A percentile compares a stretch with the other conserved stretches of the same genome.
phyloP scores from a whole-genome alignment of 495 filamentous ascomycete species.

The Neurospora africana region DNA sequence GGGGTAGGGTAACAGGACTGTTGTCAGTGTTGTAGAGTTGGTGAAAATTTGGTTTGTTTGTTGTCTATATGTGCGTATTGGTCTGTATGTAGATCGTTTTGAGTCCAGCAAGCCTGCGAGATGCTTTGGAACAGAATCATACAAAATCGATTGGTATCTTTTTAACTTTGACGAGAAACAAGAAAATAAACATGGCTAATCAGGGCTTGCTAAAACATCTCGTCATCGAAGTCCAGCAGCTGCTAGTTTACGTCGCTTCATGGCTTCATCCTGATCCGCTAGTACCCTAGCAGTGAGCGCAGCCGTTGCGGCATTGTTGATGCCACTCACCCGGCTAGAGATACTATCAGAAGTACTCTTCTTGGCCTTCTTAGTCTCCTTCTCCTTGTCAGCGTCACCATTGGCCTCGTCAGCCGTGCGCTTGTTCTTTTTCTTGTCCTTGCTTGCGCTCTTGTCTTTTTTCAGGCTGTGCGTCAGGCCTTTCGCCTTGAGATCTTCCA shows the following conservation, averaged over 20 bases:
- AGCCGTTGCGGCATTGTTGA: conserved; percentile 81
- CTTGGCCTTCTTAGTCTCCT: conserved; percentile 12
- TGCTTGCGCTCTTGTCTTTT: conserved; percentile 73
- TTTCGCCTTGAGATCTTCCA: conserved; percentile 52
- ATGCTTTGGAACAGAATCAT: background rate
- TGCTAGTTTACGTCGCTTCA: conserved; percentile 64
- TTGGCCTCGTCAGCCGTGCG: conserved; percentile 36
- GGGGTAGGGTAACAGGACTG: background rate
- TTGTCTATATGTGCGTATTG: background rate
- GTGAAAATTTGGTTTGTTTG: background rate
- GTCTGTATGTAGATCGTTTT: background rate
- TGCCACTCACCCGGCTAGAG: conserved; percentile 39
- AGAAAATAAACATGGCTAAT: background rate
- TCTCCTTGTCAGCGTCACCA: conserved; percentile 13
- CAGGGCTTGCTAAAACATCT: background rate
- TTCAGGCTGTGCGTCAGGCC: conserved; percentile 83
- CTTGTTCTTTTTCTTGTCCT: conserved; percentile 31
- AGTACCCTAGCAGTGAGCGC: conserved; percentile 75
- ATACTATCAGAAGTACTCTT: conserved; percentile 8
- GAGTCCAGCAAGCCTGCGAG: background rate
- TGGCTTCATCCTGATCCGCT: conserved; percentile 70
- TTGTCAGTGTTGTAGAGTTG: background rate
- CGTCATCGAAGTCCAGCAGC: conserved; percentile 1
- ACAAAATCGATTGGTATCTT: background rate
- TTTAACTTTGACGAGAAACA: background rate